phyloP scores from a whole-genome alignment of 2,329 filamentous ascomycete species.

The Simplicillium sp. region DNA sequence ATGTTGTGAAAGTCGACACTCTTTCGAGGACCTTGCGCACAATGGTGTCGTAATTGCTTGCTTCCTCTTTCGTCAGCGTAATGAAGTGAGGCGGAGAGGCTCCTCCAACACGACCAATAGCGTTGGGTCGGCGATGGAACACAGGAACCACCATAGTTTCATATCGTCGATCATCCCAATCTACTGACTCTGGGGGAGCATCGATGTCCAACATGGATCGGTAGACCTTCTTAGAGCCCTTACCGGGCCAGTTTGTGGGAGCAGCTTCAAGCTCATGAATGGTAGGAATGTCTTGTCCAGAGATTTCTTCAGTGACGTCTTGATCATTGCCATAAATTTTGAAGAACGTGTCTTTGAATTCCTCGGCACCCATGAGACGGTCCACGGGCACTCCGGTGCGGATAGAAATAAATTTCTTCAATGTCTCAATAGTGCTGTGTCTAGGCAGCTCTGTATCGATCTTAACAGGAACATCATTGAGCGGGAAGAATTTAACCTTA shows the following conservation, averaged over 20 bases:
- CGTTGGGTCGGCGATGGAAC: conserved; percentile 44
- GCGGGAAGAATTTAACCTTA: conserved; percentile 66
- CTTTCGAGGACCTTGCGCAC: conserved; percentile 71
- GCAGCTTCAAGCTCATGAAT: conserved; percentile 67
- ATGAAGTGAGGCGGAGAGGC: conserved; percentile 57
- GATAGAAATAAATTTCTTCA: conserved; percentile 64
- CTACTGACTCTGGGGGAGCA: conserved; percentile 30
- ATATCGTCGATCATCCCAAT: conserved; percentile 53
- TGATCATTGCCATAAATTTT: conserved; percentile 66
- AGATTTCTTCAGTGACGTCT: conserved; percentile 64
- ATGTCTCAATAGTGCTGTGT: conserved; percentile 54
- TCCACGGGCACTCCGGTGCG: conserved; percentile 55
- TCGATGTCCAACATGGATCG: conserved; percentile 41
- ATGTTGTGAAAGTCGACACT: conserved; percentile 67
- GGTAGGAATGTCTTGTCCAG: conserved; percentile 54
- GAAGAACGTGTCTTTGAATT: conserved; percentile 78
- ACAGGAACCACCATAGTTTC: conserved; percentile 63
- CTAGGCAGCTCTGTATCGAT: conserved; percentile 76
- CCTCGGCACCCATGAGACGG: conserved; percentile 69
- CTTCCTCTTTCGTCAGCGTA: conserved; percentile 64
- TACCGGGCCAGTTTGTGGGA: conserved; percentile 68
- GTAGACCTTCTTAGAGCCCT: conserved; percentile 33
- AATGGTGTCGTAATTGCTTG: conserved; percentile 57
- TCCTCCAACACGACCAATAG: conserved; percentile 21
- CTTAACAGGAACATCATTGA: conserved; percentile 59